A percentile compares a stretch with the other conserved stretches of the same genome.
phyloP scores from a whole-genome alignment of 345 rosid genomes.

The Boechera stricta region DNA sequence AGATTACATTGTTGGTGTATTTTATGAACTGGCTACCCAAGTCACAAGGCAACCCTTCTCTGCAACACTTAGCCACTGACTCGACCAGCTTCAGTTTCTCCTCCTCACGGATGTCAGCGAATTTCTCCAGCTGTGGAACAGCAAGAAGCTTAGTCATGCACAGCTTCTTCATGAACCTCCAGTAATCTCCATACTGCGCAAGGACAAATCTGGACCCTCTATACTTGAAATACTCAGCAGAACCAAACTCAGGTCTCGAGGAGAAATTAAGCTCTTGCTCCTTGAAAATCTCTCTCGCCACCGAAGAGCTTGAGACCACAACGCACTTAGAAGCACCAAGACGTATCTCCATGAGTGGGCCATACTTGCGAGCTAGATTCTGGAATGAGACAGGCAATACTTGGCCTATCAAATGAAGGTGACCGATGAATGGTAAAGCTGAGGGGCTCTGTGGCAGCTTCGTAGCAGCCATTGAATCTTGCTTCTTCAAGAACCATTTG shows the following conservation, averaged over 20 bases:
- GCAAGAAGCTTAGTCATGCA: constrained; percentile 71
- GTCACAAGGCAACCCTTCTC: constrained; percentile 50
- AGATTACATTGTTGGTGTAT: constrained; percentile 59
- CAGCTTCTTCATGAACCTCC: constrained; percentile 62
- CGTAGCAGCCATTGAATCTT: constrained; percentile 18
- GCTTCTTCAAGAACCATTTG: constrained; percentile 28
- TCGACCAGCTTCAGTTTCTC: constrained; percentile 56
- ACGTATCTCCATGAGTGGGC: constrained; percentile 54
- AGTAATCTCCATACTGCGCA: constrained; percentile 57
- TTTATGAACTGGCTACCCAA: constrained; percentile 45
- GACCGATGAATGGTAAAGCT: constrained; percentile 61
- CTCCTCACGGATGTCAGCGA: constrained; percentile 44
- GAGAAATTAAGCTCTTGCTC: constrained; percentile 63
- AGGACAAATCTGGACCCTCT: constrained; percentile 51
- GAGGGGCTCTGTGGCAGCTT: constrained; percentile 54
- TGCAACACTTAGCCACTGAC: constrained; percentile 50
- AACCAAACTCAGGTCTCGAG: constrained; percentile 55
- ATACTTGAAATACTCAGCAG: constrained; percentile 49
- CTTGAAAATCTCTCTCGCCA: constrained; percentile 57
- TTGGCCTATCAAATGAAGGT: constrained; percentile 53
- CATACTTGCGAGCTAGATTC: constrained; percentile 43
- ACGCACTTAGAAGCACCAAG: constrained; percentile 50
- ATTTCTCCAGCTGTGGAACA: constrained; percentile 63
- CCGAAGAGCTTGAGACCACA: constrained; percentile 54
- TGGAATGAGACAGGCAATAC: constrained; percentile 50